Evolutionary conservation across 2,329 filamentous ascomycete genomes (phyloP).

Genomic region (Didymella segeticola): DNA sequence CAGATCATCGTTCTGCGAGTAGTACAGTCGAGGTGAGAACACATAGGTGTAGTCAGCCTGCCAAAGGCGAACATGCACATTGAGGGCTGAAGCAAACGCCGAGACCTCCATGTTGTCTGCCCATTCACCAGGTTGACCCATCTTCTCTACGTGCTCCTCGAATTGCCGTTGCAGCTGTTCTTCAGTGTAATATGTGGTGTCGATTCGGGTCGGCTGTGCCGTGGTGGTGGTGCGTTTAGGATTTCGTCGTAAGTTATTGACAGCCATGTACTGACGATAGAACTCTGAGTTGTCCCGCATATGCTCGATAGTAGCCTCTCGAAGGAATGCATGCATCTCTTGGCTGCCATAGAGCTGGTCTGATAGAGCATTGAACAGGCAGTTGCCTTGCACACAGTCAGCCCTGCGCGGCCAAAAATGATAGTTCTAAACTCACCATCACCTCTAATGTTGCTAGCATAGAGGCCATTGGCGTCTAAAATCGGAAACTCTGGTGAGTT

Average conservation of each 20-base stretch:
- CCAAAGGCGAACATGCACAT: constrained; percentile 69
- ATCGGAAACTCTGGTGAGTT: constrained; percentile 59
- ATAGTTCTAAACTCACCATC: constrained; percentile 62
- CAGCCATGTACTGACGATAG: constrained; percentile 70
- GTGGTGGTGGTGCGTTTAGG: constrained; percentile 64
- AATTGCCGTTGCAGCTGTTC: constrained; percentile 62
- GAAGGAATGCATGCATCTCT: constrained; percentile 64
- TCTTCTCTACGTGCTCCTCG: constrained; percentile 63
- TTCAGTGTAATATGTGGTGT: constrained; percentile 56
- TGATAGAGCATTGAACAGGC: constrained; percentile 71
- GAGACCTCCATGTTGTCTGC: constrained; percentile 72
- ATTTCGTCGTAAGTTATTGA: constrained; percentile 60
- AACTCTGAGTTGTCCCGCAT: constrained; percentile 67
- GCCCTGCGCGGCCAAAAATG: constrained; percentile 19
- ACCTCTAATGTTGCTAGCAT: constrained; percentile 64
- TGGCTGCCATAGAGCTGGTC: constrained; percentile 71
- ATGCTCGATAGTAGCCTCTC: constrained; percentile 65
- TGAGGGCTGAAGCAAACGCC: constrained; percentile 68
- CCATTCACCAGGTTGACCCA: constrained; percentile 67
- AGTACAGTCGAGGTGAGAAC: constrained; percentile 52
- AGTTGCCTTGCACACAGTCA: constrained; percentile 63
- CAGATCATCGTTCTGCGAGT: constrained; percentile 34
- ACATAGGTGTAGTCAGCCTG: constrained; percentile 60
- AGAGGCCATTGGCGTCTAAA: constrained; percentile 63
- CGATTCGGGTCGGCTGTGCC: constrained; percentile 52